Evolutionary conservation across 345 rosid genomes (phyloP), one percentile per base, ranked within the genome.

Genomic region (Lumnitzera racemosa): DNA sequence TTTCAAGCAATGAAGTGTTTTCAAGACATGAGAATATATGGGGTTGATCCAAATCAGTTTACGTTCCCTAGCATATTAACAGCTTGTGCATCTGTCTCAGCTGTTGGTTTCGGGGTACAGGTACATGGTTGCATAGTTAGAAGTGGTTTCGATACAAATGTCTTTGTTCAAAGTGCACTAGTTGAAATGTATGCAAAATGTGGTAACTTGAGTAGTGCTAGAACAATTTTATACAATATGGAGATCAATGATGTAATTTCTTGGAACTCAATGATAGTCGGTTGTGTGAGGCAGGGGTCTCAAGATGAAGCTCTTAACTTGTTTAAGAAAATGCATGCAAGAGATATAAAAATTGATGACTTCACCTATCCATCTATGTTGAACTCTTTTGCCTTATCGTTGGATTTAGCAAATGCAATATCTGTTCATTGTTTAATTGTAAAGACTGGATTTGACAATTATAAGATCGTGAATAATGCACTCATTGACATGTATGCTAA

Each of bases 401-500:
- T 66, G 66, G 81, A 81, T 64, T 52, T 60, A 56, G 70, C 66
- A 51, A 63, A 69, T 48, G 85, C 90, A 46, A 71, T 56, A 36
- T 77, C 83, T 43, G 85, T 84, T 20, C 98, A 89, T 57, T 80
- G 91, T 76, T 65, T 83, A 73, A 83, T 87, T 27, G 49, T 85
- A 36, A 89, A 92, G 80, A 78, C 81, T 24, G 91, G 98, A 57
- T 87, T 77, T 68, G 89, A 71, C 51, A 72, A 67, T 54, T 80
- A 75, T 69, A 80, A 69, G 67, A 76, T 77, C 2, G 90, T 90
- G 72, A 83, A 76, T 65, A 90, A 94, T 73, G 95, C 99, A 27
- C 90, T 94, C 58, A 67, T 90, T 12, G 97, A 90, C 75, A 76
- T 83, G 95, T 90, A 84, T 70, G 96, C 98, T 43, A 92, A 92